Evolutionary conservation across 2,329 filamentous ascomycete genomes (phyloP).

Genomic region (Fusarium napiforme): DNA sequence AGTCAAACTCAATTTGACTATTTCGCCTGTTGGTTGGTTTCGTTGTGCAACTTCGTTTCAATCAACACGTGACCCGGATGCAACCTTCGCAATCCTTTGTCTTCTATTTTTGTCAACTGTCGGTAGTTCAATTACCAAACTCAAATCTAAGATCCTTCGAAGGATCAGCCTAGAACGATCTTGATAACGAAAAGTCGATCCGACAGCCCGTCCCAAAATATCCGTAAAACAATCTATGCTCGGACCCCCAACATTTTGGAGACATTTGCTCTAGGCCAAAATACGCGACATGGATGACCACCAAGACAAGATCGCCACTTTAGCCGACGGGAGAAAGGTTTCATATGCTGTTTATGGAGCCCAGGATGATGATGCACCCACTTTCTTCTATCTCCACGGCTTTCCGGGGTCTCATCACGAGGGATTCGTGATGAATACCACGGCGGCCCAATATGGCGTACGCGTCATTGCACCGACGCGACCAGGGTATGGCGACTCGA

Average conservation of each 20-base stretch:
- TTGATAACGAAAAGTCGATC: not conserved
- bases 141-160: not conserved
- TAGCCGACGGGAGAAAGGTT: conserved; percentile 20
- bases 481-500: conserved; percentile 22
- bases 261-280: not conserved
- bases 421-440: not conserved
- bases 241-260: not conserved
- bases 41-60: not conserved
- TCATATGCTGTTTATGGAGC: conserved; percentile 24
- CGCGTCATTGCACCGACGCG: conserved; percentile 18
- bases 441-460: not conserved
- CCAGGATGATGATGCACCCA: conserved; percentile 6
- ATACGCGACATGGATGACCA: conserved; percentile 9
- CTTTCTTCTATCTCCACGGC: conserved; percentile 24
- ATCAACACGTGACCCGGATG: not conserved
- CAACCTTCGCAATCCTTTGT: not conserved
- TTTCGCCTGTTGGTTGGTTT: not conserved
- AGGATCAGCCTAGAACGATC: not conserved
- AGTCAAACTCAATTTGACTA: not conserved
- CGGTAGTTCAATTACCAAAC: not conserved
- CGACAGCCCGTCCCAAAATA: not conserved
- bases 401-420: conserved; percentile 33
- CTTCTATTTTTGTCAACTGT: not conserved
- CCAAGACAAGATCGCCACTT: not conserved
- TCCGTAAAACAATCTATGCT: too few relatives aligned